Evolutionary conservation across 495 filamentous ascomycete species (phyloP), one percentile per base, ranked within the genome.

Genomic region (Pseudevernia furfuracea): DNA sequence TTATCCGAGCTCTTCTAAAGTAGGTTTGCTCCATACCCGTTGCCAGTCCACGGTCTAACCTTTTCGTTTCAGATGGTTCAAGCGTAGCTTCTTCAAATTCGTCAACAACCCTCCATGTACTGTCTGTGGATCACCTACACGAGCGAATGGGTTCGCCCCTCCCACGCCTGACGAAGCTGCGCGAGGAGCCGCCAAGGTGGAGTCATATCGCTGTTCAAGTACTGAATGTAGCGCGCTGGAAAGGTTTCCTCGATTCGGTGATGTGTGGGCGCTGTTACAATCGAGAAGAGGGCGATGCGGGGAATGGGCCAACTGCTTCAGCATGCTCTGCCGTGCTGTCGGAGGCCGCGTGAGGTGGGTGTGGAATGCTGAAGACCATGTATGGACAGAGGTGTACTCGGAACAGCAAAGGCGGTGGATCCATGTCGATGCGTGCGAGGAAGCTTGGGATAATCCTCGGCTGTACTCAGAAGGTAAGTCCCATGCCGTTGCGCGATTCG

Each of bases 301-400:
- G 58, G 94, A 99, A 78, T 99, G 95, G 92, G 92, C 89, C 60
- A 97, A 97, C 75, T 96, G 92, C 78, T 99, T 99, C 77, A 92
- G 88, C 74, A 99, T 99, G 94, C 82, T 99, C 28, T 97, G 94
- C 76, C 84, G 94, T 52, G 94, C 94, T 10, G 84, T 97, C 37
- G 92, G 92, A 39, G 88, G 86, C 43, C 84, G 95, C 53, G 94
- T 97, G 23, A 84, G 94, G 67, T 98, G 95, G 95, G 90, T 98
- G 36, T 98, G 95, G 95, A 97, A 97, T 67, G 86, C 88, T 38
- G 94, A 99, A 75, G 95, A 99, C 74, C 88, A 96, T 66, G 89
- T 96, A 28, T 98, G 94, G 93, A 96, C 92, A 1, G 94, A 99
- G 74, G 86, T 97, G 32, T 99, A 96, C 74, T 96, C 92, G 21